Conservation (phyloP, 345 rosid species). For the Boechera divaricarpa region DNA sequence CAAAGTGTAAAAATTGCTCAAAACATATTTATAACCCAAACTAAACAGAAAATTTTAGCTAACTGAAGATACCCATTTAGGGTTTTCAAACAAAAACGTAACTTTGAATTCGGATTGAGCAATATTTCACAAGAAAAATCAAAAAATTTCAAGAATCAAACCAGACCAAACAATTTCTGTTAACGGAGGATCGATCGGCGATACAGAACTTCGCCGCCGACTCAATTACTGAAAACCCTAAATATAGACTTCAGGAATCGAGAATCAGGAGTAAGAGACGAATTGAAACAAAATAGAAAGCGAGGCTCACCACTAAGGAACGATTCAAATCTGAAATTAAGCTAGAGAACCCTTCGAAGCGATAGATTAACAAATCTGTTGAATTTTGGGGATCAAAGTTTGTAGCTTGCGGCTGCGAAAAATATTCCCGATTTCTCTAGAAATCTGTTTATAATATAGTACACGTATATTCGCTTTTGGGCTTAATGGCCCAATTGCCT, state of each 20-base stretch:
- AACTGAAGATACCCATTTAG: slow-evolving; percentile 17
- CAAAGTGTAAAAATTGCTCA: no score
- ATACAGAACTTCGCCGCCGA: neutral
- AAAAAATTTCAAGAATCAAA: slow-evolving; percentile 1
- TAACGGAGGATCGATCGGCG: neutral
- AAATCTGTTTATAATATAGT: neutral
- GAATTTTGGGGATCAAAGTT: slow-evolving; percentile 19
- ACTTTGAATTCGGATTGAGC: neutral
- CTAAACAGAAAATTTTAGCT: neutral
- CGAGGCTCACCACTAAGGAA: slow-evolving; percentile 29
- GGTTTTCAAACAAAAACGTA: neutral
- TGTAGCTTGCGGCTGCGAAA: slow-evolving; percentile 40
- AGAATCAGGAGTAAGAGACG: slow-evolving; percentile 5
- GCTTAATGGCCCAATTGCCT: no score
- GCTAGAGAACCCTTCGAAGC: neutral
- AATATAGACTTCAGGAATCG: slow-evolving; percentile 12
- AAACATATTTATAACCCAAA: no score
- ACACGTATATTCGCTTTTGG: neutral
- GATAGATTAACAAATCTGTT: slow-evolving; percentile 14
- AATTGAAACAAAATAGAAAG: neutral
- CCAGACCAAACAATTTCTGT: neutral
- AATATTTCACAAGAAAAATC: slow-evolving; percentile 5
- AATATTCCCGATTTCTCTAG: neutral
- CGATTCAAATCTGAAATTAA: slow-evolving; percentile 25
- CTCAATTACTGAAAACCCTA: slow-evolving; percentile 25